phyloP scores from a whole-genome alignment of 805 yeast genomes.

The Spathaspora girioi region DNA sequence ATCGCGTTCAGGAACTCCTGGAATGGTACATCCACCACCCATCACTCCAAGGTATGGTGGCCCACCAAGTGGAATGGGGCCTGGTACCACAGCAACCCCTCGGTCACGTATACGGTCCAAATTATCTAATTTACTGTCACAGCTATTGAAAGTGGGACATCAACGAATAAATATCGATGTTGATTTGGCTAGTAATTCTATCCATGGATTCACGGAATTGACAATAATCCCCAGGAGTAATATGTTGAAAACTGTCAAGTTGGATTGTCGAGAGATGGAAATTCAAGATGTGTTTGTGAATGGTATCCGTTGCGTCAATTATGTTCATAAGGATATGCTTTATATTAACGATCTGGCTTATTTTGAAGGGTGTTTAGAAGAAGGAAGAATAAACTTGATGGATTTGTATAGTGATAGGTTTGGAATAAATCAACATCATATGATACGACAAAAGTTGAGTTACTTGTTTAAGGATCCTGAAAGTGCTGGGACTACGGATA shows the following conservation, averaged over 20 bases:
- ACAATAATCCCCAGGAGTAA: slow-evolving; percentile 71
- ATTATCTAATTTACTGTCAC: slow-evolving; percentile 27
- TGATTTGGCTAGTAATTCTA: slow-evolving; percentile 57
- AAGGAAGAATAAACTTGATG: slow-evolving; percentile 27
- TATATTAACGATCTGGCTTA: slow-evolving; percentile 32
- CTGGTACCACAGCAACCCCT: neutral
- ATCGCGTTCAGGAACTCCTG: slow-evolving; percentile 5
- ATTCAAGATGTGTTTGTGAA: slow-evolving; percentile 63
- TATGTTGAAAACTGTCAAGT: slow-evolving; percentile 51
- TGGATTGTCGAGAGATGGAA: slow-evolving; percentile 78
- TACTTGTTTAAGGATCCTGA: slow-evolving; percentile 30
- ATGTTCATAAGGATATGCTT: slow-evolving; percentile 52
- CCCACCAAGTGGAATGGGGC: neutral
- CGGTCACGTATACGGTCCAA: slow-evolving; percentile 8
- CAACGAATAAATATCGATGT: slow-evolving; percentile 80
- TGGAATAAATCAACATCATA: slow-evolving; percentile 54
- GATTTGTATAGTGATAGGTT: slow-evolving; percentile 42
- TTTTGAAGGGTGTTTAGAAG: slow-evolving; percentile 23
- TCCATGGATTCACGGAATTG: slow-evolving; percentile 77
- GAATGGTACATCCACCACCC: neutral
- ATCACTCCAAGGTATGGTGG: neutral
- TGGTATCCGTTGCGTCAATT: slow-evolving; percentile 50
- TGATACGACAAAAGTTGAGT: slow-evolving; percentile 49
- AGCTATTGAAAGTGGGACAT: slow-evolving; percentile 71
- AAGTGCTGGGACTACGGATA: neutral